phyloP scores from a whole-genome alignment of 257 asterid species.

The Coffea canephora region DNA sequence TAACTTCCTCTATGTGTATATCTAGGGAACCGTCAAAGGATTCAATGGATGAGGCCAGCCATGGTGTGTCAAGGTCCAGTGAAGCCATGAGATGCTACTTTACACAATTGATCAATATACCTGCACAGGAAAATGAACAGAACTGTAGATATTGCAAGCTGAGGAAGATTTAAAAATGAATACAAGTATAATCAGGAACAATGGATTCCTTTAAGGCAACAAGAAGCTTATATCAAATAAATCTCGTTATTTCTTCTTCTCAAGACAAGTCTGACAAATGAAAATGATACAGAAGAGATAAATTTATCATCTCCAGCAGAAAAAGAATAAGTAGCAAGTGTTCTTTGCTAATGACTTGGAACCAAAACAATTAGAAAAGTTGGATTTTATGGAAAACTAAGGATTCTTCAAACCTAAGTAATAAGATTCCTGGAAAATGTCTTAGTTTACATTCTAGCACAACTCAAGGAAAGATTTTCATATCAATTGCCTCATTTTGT shows the following conservation, averaged over 20 bases:
- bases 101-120: constrained; percentile 17
- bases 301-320: neutral
- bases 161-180: neutral
- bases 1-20: constrained; percentile 56
- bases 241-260: neutral
- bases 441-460: neutral
- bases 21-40: constrained; percentile 51
- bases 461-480: neutral
- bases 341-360: neutral
- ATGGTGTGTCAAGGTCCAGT: constrained; percentile 39
- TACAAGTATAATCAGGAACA: neutral
- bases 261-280: neutral
- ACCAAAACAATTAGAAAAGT: neutral
- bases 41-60: constrained; percentile 51
- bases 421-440: constrained; percentile 10
- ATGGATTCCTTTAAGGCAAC: neutral
- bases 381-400: neutral
- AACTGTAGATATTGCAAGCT: neutral
- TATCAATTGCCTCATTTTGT: constrained; percentile 8
- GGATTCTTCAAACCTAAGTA: constrained; percentile 14
- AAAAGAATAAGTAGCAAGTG: constrained; percentile 2
- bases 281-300: neutral
- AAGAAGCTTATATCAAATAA: neutral
- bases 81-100: constrained; percentile 51
- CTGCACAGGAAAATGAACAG: constrained; percentile 28